Evolutionary conservation across 129 eudicot genomes (phyloP).

Genomic region (sunflower (Helianthus annuus)): HanXRQr2.0-SUNRISE NC_035441.2:152808603-152809102

Average conservation of each 20-base stretch:
- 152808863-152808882: slow-evolving; percentile 4
- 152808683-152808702: slow-evolving; percentile 46
- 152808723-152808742: slow-evolving; percentile 46
- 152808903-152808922: too few species aligned
- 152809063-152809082: neutral
- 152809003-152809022: too few species aligned
- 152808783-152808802: neutral
- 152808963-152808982: too few species aligned
- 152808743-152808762: slow-evolving; percentile 71
- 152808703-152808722: slow-evolving; percentile 30
- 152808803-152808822: neutral
- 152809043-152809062: slow-evolving; percentile 13
- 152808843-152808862: slow-evolving; percentile 22
- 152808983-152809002: too few species aligned
- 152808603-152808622: slow-evolving; percentile 58
- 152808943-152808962: too few species aligned
- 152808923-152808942: too few species aligned
- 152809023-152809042: neutral
- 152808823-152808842: slow-evolving; percentile 19
- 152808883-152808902: too few species aligned
- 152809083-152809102: slow-evolving; percentile 13
- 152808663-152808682: slow-evolving; percentile 54
- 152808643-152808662: slow-evolving; percentile 29
- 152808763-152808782: slow-evolving; percentile 31
- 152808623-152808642: slow-evolving; percentile 27